These are phyloP conservation scores for Colletotrichum falcatum DNA, from an alignment of 2,329 filamentous ascomycete species.

Conservation along the genomic window DNA sequence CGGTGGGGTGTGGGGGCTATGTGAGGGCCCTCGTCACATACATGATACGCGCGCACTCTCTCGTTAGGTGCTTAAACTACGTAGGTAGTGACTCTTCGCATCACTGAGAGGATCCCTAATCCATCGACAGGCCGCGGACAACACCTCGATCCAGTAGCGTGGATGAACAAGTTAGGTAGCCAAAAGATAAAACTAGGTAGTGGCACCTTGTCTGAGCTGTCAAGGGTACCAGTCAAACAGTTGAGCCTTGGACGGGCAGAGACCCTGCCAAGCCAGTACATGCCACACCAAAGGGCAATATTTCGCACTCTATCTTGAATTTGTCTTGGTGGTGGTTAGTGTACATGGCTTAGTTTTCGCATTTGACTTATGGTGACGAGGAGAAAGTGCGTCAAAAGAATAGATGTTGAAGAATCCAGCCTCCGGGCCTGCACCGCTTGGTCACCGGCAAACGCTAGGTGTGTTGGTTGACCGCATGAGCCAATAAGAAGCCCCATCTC, in stretches of 20 bases:
- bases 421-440: background rate
- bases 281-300: background rate
- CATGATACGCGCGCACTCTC: background rate
- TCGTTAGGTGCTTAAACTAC: background rate
- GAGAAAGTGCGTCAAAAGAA: background rate
- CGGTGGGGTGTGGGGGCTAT: no score
- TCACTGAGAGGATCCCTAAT: background rate
- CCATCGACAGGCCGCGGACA: background rate
- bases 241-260: background rate
- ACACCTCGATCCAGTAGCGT: slow-evolving; percentile 1
- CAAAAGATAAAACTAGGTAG: background rate
- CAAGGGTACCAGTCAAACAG: background rate
- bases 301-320: background rate
- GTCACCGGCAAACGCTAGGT: background rate
- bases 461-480: background rate
- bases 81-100: background rate
- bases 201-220: background rate
- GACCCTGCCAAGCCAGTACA: background rate
- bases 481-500: background rate
- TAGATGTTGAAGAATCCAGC: background rate
- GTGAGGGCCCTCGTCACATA: background rate
- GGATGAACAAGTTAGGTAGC: background rate
- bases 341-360: background rate
- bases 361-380: background rate
- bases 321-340: background rate